A percentile compares a stretch with the other conserved stretches of the same genome.
These are phyloP conservation scores for Centrapalus pauciflorus DNA, from an alignment of 129 eudicot species.

Conservation along the genomic window DNA sequence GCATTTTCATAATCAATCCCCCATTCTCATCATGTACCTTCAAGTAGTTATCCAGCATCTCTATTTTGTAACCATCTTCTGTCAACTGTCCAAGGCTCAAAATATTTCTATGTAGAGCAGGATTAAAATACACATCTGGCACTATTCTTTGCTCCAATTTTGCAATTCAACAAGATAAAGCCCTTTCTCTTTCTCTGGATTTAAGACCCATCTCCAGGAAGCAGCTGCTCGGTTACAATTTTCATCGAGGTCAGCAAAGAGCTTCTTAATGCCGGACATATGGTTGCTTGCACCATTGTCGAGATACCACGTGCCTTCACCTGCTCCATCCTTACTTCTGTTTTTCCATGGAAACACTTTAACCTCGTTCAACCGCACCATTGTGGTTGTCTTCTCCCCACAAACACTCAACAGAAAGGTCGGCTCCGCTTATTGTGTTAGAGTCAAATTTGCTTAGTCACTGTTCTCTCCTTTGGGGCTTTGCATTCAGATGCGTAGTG, in stretches of 20 bases:
- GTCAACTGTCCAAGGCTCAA: background rate
- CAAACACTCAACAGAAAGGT: background rate
- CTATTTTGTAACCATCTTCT: background rate
- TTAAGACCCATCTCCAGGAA: background rate
- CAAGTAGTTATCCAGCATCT: background rate
- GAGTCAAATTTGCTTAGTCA: too few species aligned
- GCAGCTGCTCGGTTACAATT: background rate
- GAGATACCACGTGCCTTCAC: background rate
- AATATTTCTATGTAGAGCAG: background rate
- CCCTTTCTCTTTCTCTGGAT: background rate
- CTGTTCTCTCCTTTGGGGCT: too few species aligned
- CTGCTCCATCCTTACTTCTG: too few species aligned
- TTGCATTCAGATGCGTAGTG: too few species aligned
- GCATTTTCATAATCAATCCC: background rate
- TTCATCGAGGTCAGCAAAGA: background rate
- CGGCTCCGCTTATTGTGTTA: background rate
- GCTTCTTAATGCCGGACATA: background rate
- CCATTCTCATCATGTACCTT: background rate
- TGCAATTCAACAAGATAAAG: background rate
- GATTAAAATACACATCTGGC: background rate
- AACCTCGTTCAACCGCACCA: background rate
- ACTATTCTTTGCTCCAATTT: background rate
- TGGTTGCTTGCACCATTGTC: background rate
- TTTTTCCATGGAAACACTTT: background rate
- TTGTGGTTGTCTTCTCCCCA: background rate